These are phyloP conservation scores for Abeoforma whisleri DNA, from an alignment of 78 protist genomes.

Conservation along the genomic window DNA sequence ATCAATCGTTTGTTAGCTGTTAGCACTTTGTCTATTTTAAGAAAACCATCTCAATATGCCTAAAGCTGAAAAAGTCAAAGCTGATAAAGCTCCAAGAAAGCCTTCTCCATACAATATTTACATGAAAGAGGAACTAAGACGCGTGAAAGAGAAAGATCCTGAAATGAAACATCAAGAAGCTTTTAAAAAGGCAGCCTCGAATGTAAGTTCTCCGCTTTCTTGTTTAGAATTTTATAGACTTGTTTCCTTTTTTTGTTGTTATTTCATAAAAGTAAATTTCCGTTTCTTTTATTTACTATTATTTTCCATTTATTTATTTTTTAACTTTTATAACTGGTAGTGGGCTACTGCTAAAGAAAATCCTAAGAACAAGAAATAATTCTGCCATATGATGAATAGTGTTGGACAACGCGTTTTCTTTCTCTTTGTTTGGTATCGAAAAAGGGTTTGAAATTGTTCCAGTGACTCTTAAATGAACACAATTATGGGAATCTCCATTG, in stretches of 20 bases:
- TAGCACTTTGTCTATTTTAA: too few species aligned
- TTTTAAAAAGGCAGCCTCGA: constrained; percentile 12
- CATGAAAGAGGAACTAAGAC: not conserved
- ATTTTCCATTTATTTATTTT: not conserved
- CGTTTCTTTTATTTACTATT: not conserved
- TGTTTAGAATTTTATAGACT: not conserved
- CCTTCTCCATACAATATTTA: constrained; percentile 6
- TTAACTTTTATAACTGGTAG: not conserved
- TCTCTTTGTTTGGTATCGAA: too few species aligned
- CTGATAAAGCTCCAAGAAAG: not conserved
- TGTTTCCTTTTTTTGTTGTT: not conserved
- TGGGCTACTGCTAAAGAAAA: not conserved
- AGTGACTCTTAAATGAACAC: too few species aligned
- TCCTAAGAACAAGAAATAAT: constrained; percentile 6
- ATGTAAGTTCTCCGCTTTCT: not conserved
- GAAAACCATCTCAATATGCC: too few species aligned
- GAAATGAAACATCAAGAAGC: not conserved
- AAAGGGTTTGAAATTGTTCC: too few species aligned
- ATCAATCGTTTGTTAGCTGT: too few species aligned
- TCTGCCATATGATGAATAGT: too few species aligned
- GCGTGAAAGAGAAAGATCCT: not conserved
- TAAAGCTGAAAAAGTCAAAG: not conserved
- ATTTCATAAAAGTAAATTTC: not conserved
- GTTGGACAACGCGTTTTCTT: too few species aligned
- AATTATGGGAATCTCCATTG: too few species aligned